Evolutionary conservation across 2,329 filamentous ascomycete genomes (phyloP).

Genomic region (Passalora sequoiae): DNA sequence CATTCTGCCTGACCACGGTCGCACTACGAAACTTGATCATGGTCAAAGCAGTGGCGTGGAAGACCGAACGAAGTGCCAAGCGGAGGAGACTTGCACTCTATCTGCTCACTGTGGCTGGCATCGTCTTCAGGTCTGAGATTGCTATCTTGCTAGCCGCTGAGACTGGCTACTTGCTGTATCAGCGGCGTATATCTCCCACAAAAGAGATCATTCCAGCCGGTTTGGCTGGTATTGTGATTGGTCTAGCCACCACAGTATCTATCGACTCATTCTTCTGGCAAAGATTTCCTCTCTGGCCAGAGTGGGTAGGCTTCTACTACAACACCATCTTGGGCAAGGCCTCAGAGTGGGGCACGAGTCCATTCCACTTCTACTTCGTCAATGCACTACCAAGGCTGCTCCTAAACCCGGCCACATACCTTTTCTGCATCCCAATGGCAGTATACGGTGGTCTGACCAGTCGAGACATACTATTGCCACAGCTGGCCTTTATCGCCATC

Average conservation of each 20-base stretch:
- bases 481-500: slow-evolving; percentile 65
- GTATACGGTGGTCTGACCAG: slow-evolving; percentile 46
- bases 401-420: slow-evolving; percentile 66
- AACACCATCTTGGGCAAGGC: slow-evolving; percentile 82
- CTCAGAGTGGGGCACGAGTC: slow-evolving; percentile 79
- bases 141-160: slow-evolving; percentile 71
- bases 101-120: slow-evolving; percentile 71
- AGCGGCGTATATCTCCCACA: slow-evolving; percentile 50
- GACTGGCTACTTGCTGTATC: slow-evolving; percentile 58
- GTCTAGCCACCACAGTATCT: slow-evolving; percentile 64
- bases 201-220: slow-evolving; percentile 62
- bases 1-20: slow-evolving; percentile 72
- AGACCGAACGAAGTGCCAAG: slow-evolving; percentile 34
- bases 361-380: slow-evolving; percentile 80
- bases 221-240: slow-evolving; percentile 57
- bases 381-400: slow-evolving; percentile 77
- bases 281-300: slow-evolving; percentile 70
- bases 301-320: slow-evolving; percentile 82
- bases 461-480: slow-evolving; percentile 58
- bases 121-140: slow-evolving; percentile 85
- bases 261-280: slow-evolving; percentile 96
- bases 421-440: slow-evolving; percentile 48
- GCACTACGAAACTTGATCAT: slow-evolving; percentile 53
- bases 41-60: slow-evolving; percentile 38
- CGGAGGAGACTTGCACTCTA: slow-evolving; percentile 62